Base-by-base conservation (phyloP, 768 basidiomycete species). In the Crucibulum laeve region DNA sequence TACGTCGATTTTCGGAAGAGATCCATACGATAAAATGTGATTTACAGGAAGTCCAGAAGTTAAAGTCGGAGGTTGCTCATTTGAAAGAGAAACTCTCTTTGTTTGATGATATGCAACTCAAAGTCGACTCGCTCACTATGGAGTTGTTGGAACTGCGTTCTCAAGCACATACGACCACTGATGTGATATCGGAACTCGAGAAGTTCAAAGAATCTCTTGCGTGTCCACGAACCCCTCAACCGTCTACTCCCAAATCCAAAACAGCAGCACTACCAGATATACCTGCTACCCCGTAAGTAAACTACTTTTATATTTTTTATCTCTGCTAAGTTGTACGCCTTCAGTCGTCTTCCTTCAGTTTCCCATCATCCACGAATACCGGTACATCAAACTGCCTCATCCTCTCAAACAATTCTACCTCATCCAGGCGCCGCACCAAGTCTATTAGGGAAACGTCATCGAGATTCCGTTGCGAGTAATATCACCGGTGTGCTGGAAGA, bases 371-470 rank as follows among this genome's bases (percentile, higher is more conserved):
- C n/a, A n/a, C n/a, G n/a, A n/a, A n/a, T n/a, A n/a, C n/a, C n/a
- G n/a, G n/a, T n/a, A n/a, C n/a, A n/a, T n/a, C n/a, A n/a, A n/a
- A n/a, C n/a, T n/a, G n/a, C n/a, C n/a, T n/a, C n/a, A n/a, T n/a
- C n/a, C n/a, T n/a, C n/a, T n/a, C n/a, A n/a, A n/a, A n/a, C n/a
- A n/a, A n/a, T n/a, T n/a, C n/a, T n/a, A 30, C 50, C 57, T 18
- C 68, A 61, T 47, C 68, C 73, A 32, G 73, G 69, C 8, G 56
- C 70, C 45, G 61, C 74, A 3, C 67, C 70, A 33, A 72, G 63
- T 17, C 65, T 70, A 23, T 69, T 87, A 14, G 85, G 86, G n/a
- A 88, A 87, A 57, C 77, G 82, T 25, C 74, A 69, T 40, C 70
- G 84, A 47, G 78, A 79, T 49, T 67, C 76, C 2, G 61, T 67